Base-by-base conservation (phyloP, 805 yeast species). In the Tetrapisispora namnaoensis region DNA sequence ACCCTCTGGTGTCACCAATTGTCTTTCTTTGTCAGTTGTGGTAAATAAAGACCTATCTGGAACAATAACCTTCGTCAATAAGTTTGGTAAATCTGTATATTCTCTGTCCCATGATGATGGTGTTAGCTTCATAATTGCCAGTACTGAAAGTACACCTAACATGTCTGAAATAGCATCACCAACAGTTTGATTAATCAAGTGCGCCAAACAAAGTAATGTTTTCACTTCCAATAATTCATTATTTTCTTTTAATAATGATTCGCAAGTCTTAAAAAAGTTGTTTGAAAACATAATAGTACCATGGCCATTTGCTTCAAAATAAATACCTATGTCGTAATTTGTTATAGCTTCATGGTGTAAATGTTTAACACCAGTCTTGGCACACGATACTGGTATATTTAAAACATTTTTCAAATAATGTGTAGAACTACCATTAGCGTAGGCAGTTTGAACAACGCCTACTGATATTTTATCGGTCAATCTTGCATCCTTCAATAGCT, bases 271-370 rank as follows among this genome's bases (percentile, higher is more conserved):
- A 22, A 66, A 66, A 48, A 79, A 78, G 14, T 69, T 64, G 0
- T 78, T 74, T 4, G 86, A 79, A 63, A 93, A 93, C 20, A 88
- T 72, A 7, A 91, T 95, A 0, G 99, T 93, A 14, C 99, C 99
- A 63, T 93, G 99, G n/a, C 99, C 99, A 63, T 93, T 93, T 47
- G 99, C 99, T 70, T 93, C 99, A 59, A 93, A 93, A 68, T 93
- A 93, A 16, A 93, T 82, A 24, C 99, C 99, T 52, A 91, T 76
- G 60, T 89, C 98, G 61, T 78, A 93, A 40, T 79, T 75, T 51
- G 76, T 79, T 1, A 95, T 93, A 45, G 89, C 95, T 51, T 69
- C 76, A 61, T 91, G 97, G 64, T 93, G 99, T 54, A 93, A 72
- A 69, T 93, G 95, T 67, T 93, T 93, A 35, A 93, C 99, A 37